Evolutionary conservation across 768 basidiomycete genomes (phyloP).

Genomic region (Collybia nuda): DNA sequence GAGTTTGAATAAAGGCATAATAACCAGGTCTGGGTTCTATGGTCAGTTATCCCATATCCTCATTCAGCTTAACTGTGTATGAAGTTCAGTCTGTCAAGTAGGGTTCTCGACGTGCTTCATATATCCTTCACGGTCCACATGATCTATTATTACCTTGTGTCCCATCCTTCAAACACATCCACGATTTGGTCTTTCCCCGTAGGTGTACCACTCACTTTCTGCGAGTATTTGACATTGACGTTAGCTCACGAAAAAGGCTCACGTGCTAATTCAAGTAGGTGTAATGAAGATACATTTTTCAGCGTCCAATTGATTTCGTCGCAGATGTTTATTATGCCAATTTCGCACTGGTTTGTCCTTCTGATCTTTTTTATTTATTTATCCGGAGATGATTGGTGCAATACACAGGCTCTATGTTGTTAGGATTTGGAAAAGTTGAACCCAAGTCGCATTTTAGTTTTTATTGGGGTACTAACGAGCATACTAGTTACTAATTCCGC

Average conservation of each 20-base stretch:
- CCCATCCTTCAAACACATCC: background rate
- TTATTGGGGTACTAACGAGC: background rate
- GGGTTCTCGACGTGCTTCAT: slow-evolving; percentile 1
- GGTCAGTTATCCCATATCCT: background rate
- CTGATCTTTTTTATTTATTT: no score
- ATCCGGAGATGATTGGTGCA: background rate
- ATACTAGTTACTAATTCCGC: background rate
- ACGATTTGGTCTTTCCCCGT: slow-evolving; percentile 1
- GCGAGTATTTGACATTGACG: no score
- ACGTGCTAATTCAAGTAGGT: background rate
- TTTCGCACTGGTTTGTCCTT: no score
- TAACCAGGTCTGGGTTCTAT: slow-evolving; percentile 1
- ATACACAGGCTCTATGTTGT: slow-evolving; percentile 1
- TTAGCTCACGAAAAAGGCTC: background rate
- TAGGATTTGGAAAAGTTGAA: slow-evolving; percentile 2
- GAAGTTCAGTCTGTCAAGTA: background rate
- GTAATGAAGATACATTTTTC: no score
- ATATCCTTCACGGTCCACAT: background rate
- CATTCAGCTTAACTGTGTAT: no score
- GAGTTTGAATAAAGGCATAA: no score
- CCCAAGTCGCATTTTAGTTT: background rate
- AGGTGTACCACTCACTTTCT: background rate
- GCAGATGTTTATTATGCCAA: background rate
- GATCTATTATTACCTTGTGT: slow-evolving; percentile 2
- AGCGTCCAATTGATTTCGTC: no score